phyloP scores from a whole-genome alignment of 225 moss, liverwort and hornwort genomes.

The Pseudoscleropodium purum region DNA sequence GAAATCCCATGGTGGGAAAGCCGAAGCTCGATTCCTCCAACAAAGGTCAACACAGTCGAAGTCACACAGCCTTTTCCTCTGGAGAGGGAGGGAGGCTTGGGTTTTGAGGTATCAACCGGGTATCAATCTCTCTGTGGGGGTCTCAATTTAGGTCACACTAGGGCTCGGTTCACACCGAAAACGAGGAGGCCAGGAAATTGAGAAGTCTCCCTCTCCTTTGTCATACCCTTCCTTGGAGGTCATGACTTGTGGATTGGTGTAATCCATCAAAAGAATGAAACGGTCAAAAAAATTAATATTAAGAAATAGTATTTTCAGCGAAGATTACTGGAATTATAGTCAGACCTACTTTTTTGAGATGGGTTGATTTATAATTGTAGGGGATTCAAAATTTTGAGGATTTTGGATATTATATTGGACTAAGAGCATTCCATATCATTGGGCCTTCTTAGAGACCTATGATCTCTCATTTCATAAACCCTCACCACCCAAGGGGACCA shows the following conservation, averaged over 20 bases:
- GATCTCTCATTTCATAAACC: neutral
- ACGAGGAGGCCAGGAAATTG: neutral
- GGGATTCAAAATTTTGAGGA: neutral
- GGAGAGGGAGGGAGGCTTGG: no score
- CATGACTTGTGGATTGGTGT: no score
- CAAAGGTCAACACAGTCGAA: neutral
- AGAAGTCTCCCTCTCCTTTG: neutral
- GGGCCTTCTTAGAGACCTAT: accelerated
- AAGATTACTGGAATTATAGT: accelerated
- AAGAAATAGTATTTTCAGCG: neutral
- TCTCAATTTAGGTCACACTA: no score
- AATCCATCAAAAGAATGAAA: accelerated
- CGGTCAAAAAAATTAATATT: no score
- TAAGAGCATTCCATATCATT: accelerated
- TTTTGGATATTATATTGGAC: accelerated
- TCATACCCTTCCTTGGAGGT: neutral
- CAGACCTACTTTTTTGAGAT: accelerated
- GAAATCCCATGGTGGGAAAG: neutral
- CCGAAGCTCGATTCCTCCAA: neutral
- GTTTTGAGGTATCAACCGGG: no score
- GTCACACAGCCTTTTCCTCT: neutral
- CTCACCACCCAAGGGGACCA: no score
- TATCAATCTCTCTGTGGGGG: neutral
- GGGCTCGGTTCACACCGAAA: neutral
- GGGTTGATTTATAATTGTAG: neutral